Base-by-base conservation (phyloP, 2,329 filamentous ascomycete species). In the Atkinsonella texensis region DNA sequence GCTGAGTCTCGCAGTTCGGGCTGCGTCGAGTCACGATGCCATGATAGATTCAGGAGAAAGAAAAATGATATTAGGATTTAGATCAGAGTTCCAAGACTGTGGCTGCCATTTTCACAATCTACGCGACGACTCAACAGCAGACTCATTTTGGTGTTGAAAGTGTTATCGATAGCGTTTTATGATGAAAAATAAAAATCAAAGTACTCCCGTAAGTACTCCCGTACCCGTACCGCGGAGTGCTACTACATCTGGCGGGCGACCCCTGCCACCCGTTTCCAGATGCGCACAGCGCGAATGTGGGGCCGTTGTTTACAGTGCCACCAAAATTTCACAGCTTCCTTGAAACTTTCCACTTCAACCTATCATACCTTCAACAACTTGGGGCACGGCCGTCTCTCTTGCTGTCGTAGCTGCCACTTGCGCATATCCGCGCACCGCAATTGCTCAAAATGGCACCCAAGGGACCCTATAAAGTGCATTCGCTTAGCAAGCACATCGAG, bases 401-500 rank as follows among this genome's bases (percentile, higher is more conserved):
- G 50, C 41, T 52, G 35, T 43, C 42, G 43, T 41, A 47, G 44
- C 31, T 17, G 46, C 38, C 44, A 17, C 18, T 52, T 44, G 39
- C 43, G 46, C 46, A 46, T 50, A 20, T 2, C 18, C 43, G 46
- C 46, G 43, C 50, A 17, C 3, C 18, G 10, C 10, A 17, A 46
- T 50, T 54, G 52, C 55, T 55, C 55, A 62, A 58, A 55, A 70
- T 70, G 68, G 67, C 65, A 52, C 64, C 65, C 50, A 68, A 65
- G 45, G 59, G 62, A 55, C 60, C 61, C 1, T 70, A 58, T 59
- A 63, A 67, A 56, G 59, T 68, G 17, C 63, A 68, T 44, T 70
- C 67, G 23, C 62, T 70, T 48, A 66, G 47, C 55, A 62, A 68
- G 58, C 66, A 69, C 57, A 65, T 70, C 35, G 65, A 65, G 52